phyloP scores from a whole-genome alignment of 768 basidiomycete species.

The Brasilioporus rufonigricans region DNA sequence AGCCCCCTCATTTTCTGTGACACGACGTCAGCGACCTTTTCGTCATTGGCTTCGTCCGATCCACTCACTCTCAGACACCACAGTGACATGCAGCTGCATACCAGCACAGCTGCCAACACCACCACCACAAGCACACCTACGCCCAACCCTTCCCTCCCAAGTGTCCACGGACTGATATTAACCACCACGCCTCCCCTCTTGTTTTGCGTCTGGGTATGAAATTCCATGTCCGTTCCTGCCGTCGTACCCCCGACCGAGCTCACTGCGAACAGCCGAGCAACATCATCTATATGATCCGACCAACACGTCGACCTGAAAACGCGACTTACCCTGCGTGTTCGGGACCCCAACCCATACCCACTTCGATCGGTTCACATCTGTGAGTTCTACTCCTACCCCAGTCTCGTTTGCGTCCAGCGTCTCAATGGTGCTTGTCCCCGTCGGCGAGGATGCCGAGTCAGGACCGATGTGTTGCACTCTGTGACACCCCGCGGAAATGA shows the following conservation, averaged over 20 bases:
- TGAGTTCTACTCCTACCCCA: background rate
- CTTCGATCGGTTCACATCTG: background rate
- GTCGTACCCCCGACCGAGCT: background rate
- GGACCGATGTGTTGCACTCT: conserved; percentile 8
- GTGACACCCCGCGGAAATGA: background rate
- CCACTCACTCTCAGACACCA: conserved; percentile 67
- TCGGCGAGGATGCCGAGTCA: background rate
- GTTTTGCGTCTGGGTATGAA: background rate
- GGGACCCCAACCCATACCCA: conserved; percentile 12
- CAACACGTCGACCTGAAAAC: background rate
- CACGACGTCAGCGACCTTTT: conserved; percentile 2
- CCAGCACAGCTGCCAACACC: conserved; percentile 60
- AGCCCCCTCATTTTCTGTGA: conserved; percentile 4
- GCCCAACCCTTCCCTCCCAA: conserved; percentile 44
- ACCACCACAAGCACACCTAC: conserved; percentile 65
- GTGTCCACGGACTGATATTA: conserved; percentile 4
- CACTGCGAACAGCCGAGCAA: conserved; percentile 5
- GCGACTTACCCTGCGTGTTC: conserved; percentile 10
- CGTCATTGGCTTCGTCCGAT: background rate
- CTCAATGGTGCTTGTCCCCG: background rate
- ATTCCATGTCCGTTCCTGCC: conserved; percentile 1
- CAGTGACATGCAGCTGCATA: conserved; percentile 61
- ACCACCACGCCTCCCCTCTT: conserved; percentile 8
- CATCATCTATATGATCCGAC: conserved; percentile 5
- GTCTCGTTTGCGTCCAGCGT: background rate